Conservation (phyloP, 176 grass and related monocot genomes). For the Aegilops speltoides region DNA sequence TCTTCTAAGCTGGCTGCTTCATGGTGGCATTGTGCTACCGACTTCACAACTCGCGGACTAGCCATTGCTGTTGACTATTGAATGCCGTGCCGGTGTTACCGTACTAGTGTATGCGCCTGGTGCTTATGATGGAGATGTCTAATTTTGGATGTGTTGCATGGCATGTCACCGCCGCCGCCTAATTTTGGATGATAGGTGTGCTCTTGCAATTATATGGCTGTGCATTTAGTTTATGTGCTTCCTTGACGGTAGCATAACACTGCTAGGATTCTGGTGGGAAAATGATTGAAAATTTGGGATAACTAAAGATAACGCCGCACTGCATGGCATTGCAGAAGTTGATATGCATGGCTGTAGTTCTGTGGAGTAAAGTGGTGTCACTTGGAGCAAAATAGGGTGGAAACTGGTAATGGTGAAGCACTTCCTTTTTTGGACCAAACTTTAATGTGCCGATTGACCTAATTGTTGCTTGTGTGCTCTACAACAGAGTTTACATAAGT, state of each 20-base stretch:
- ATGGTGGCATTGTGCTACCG: not conserved
- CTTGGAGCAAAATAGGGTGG: not conserved
- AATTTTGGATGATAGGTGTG: not conserved
- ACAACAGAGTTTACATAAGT: not conserved
- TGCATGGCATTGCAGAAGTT: not conserved
- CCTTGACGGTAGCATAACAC: not conserved
- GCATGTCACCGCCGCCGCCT: not conserved
- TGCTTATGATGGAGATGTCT: not conserved
- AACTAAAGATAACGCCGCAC: not conserved
- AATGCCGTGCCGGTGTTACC: not conserved
- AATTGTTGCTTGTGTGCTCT: not conserved
- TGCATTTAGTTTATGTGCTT: not conserved
- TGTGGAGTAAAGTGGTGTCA: not conserved
- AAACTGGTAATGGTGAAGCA: not conserved
- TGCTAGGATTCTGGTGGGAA: not conserved
- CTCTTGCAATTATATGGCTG: not conserved
- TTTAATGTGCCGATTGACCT: not conserved
- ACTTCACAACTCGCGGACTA: not conserved
- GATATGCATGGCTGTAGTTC: not conserved
- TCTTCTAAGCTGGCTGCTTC: not conserved
- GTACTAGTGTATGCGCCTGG: not conserved
- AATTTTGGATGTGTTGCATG: conserved; percentile 8
- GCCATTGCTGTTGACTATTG: not conserved
- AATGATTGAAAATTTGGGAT: not conserved
- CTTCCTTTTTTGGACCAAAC: not conserved